A percentile compares a stretch with the other conserved stretches of the same genome.
Evolutionary conservation across 106 monocot genomes (phyloP).

Genomic region (Allium cepa): DNA sequence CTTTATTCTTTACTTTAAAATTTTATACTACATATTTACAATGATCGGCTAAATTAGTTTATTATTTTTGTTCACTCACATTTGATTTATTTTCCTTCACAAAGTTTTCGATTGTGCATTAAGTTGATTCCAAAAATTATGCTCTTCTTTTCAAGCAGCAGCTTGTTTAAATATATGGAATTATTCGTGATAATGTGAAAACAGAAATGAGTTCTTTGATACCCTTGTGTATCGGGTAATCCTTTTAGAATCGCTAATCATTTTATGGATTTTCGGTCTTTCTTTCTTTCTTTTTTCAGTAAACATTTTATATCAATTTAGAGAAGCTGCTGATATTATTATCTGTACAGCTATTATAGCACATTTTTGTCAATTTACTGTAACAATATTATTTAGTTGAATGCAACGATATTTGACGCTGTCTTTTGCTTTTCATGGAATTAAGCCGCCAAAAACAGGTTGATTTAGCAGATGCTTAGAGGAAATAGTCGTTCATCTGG

Average conservation of each 20-base stretch:
- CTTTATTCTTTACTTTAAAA: no score
- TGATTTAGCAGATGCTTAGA: slow-evolving; percentile 46
- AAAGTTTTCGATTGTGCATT: slow-evolving; percentile 35
- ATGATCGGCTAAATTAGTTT: no score
- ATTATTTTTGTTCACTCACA: slow-evolving; percentile 11
- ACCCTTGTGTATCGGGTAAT: slow-evolving; percentile 70
- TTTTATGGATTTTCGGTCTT: no score
- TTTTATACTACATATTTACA: no score
- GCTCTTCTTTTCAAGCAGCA: slow-evolving; percentile 94
- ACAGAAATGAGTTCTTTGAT: slow-evolving; percentile 74
- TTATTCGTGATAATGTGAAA: slow-evolving; percentile 86
- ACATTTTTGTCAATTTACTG: no score
- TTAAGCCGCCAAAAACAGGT: slow-evolving; percentile 71
- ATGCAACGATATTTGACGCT: not conserved
- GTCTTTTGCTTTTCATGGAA: not conserved
- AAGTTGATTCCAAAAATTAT: slow-evolving; percentile 77
- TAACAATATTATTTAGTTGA: not conserved
- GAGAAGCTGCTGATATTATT: no score
- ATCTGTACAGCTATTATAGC: no score
- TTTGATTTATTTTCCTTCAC: no score
- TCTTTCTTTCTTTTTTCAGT: no score
- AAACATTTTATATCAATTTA: not conserved
- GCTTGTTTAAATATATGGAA: slow-evolving; percentile 85
- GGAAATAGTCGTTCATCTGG: slow-evolving; percentile 70
- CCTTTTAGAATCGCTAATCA: not conserved